phyloP scores from a whole-genome alignment of 306 rosid genomes.

The Carpinus viminea region DNA sequence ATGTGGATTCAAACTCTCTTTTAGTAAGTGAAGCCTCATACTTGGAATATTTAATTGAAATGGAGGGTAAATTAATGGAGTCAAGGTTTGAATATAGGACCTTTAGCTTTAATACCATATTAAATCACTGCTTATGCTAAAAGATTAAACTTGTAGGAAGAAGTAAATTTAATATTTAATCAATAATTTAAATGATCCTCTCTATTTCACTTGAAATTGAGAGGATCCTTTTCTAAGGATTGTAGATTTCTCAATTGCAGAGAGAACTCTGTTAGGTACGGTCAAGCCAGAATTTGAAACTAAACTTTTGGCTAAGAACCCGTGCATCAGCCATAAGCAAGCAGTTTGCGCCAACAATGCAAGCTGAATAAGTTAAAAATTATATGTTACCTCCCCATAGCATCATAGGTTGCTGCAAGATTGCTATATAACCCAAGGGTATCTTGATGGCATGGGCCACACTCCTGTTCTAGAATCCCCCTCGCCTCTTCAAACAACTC shows the following conservation, averaged over 20 bases:
- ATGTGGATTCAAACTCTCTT: too few species aligned
- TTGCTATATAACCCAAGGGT: conserved; percentile 96
- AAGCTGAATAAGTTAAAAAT: conserved; percentile 11
- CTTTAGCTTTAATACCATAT: too few species aligned
- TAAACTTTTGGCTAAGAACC: background rate
- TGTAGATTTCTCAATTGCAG: background rate
- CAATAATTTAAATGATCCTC: too few species aligned
- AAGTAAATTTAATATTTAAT: too few species aligned
- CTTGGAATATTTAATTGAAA: too few species aligned
- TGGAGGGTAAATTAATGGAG: too few species aligned
- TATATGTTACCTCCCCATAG: conserved; percentile 84
- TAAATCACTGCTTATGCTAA: too few species aligned
- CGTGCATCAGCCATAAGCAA: conserved; percentile 1
- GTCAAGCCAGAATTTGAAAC: background rate
- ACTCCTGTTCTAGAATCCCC: conserved; percentile 85
- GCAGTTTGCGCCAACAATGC: conserved; percentile 13
- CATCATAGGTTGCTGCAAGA: conserved; percentile 99
- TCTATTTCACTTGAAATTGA: too few species aligned
- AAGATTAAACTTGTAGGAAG: too few species aligned
- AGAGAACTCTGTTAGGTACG: background rate
- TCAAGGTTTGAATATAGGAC: too few species aligned
- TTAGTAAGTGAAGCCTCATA: too few species aligned
- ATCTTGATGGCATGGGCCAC: conserved; percentile 97
- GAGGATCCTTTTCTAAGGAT: background rate
- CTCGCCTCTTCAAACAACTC: conserved; percentile 98